A percentile compares a stretch with the other conserved stretches of the same genome.
Evolutionary conservation across 371 early-diverging fungal genomes (phyloP).

Genomic region (Lichtheimia hyalospora): DNA sequence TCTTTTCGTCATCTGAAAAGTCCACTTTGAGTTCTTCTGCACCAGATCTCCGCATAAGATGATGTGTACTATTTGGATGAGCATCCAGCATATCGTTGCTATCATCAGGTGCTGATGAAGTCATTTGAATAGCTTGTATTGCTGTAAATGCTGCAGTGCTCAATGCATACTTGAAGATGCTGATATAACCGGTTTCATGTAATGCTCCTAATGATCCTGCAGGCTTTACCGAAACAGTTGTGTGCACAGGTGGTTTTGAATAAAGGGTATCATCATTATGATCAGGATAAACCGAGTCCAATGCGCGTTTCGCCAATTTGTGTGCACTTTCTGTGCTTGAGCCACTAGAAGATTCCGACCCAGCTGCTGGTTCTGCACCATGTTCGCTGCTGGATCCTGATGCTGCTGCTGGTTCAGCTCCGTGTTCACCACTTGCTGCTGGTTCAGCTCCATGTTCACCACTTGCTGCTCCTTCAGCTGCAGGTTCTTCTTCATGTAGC

Average conservation of each 20-base stretch:
- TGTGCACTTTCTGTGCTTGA: neutral
- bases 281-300: neutral
- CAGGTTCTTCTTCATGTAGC: conserved; percentile 16
- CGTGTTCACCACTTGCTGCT: neutral
- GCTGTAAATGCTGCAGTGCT: conserved; percentile 13
- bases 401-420: neutral
- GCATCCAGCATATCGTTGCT: neutral
- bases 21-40: conserved; percentile 17
- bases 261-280: neutral
- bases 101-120: neutral
- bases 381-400: neutral
- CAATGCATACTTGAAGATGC: conserved; percentile 11
- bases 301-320: conserved; percentile 1
- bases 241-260: neutral
- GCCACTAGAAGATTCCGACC: neutral
- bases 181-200: conserved; percentile 13
- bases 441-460: conserved; percentile 6
- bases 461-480: neutral
- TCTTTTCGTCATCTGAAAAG: conserved; percentile 31
- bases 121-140: conserved; percentile 10
- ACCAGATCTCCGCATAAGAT: conserved; percentile 4
- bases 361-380: conserved; percentile 5
- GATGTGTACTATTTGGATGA: conserved; percentile 1
- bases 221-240: neutral
- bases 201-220: neutral